A percentile compares a stretch with the other conserved stretches of the same genome.
Evolutionary conservation across 176 grass and related monocot genomes (phyloP).

Genomic region (Phragmites australis): DNA sequence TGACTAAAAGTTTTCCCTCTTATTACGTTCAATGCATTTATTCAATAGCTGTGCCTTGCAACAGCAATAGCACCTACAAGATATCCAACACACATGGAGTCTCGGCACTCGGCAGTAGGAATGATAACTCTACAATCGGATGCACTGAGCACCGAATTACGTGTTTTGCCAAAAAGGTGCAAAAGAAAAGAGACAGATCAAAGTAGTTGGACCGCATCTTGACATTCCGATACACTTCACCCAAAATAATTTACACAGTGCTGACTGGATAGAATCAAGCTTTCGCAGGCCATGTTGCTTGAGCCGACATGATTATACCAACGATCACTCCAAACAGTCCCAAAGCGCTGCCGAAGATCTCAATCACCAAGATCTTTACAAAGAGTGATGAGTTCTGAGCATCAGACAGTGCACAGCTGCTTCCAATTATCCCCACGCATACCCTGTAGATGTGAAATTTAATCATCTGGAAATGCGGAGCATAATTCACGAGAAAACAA

Average conservation of each 20-base stretch:
- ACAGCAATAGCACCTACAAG: slow-evolving; percentile 50
- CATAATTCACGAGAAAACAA: slow-evolving; percentile 19
- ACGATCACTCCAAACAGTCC: slow-evolving; percentile 96
- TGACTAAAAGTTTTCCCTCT: neutral
- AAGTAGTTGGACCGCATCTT: slow-evolving; percentile 23
- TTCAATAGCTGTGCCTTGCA: slow-evolving; percentile 44
- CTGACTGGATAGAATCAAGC: slow-evolving; percentile 18
- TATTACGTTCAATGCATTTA: slow-evolving; percentile 49
- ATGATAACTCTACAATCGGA: slow-evolving; percentile 54
- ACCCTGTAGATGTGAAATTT: slow-evolving; percentile 52
- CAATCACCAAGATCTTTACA: slow-evolving; percentile 96
- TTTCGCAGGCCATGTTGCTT: slow-evolving; percentile 88
- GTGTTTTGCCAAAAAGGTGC: slow-evolving; percentile 34
- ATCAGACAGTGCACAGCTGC: slow-evolving; percentile 93
- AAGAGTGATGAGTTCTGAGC: slow-evolving; percentile 97
- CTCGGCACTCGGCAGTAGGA: slow-evolving; percentile 38
- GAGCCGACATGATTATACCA: slow-evolving; percentile 97
- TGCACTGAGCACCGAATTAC: slow-evolving; percentile 23
- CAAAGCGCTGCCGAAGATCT: slow-evolving; percentile 96
- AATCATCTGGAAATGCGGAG: neutral
- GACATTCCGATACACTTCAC: slow-evolving; percentile 24
- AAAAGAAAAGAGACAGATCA: neutral
- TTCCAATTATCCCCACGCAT: slow-evolving; percentile 96
- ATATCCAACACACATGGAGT: slow-evolving; percentile 32
- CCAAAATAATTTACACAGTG: slow-evolving; percentile 48